Evolutionary conservation across 768 basidiomycete species (phyloP).

Genomic region (Hirschioporus abietinus): DNA sequence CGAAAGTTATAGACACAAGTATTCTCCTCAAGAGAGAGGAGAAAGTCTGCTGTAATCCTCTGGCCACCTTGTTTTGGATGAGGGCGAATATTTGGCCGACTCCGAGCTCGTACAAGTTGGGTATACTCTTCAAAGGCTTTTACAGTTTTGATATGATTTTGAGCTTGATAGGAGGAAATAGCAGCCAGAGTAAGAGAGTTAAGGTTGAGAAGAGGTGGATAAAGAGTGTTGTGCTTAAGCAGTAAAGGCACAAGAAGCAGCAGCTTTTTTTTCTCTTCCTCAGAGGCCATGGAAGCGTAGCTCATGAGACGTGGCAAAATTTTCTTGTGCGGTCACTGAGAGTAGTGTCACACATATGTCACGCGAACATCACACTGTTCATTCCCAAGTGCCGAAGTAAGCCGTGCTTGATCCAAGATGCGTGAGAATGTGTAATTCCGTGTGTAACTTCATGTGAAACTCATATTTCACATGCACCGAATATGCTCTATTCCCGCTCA

Average conservation of each 20-base stretch:
- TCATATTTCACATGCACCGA: no score
- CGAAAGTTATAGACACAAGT: not conserved
- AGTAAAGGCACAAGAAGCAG: not conserved
- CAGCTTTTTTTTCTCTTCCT: not conserved
- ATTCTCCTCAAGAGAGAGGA: not conserved
- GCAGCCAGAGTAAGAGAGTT: not conserved
- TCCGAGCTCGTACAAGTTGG: not conserved
- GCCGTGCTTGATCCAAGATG: no score
- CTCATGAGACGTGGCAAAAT: not conserved
- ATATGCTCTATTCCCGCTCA: no score
- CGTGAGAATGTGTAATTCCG: no score
- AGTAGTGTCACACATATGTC: no score
- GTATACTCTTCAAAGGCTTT: not conserved
- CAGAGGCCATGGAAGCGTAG: not conserved
- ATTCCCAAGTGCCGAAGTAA: no score
- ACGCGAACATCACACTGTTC: no score
- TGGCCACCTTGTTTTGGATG: not conserved
- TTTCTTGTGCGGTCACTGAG: no score
- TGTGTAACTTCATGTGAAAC: no score
- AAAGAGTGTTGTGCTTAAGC: not conserved
- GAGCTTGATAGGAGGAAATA: not conserved
- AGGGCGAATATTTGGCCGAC: not conserved
- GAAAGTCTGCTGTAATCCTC: not conserved
- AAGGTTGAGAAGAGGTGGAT: not conserved
- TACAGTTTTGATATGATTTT: not conserved